phyloP scores from a whole-genome alignment of 441 rosid genomes.

The Populus tomentosa region DNA sequence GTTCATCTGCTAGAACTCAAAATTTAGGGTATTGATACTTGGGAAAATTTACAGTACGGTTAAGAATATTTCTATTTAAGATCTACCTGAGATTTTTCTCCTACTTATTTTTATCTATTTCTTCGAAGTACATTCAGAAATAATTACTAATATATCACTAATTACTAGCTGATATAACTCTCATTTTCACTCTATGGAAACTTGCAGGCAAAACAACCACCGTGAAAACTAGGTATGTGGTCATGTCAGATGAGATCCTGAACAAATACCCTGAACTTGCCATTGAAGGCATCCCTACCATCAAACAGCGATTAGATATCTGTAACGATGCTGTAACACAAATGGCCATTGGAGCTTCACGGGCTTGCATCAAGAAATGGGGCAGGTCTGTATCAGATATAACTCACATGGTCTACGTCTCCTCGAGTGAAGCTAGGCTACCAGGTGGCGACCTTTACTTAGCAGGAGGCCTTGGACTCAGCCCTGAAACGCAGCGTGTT shows the following conservation, averaged over 20 bases:
- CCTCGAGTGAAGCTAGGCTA: constrained; percentile 92
- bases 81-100: neutral
- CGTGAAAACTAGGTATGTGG: constrained; percentile 91
- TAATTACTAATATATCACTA: neutral
- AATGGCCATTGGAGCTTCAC: constrained; percentile 88
- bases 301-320: constrained; percentile 72
- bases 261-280: constrained; percentile 82
- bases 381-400: constrained; percentile 74
- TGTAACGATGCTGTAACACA: constrained; percentile 79
- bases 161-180: neutral
- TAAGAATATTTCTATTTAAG: neutral
- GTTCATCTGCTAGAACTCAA: neutral
- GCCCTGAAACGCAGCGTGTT: constrained; percentile 73
- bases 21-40: neutral
- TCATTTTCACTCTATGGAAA: constrained; percentile 4
- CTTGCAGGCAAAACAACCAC: constrained; percentile 89
- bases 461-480: constrained; percentile 74
- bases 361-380: constrained; percentile 77
- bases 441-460: constrained; percentile 91
- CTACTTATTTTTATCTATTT: neutral
- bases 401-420: constrained; percentile 40
- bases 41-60: too few species aligned
- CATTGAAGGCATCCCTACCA: constrained; percentile 73
- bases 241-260: constrained; percentile 94
- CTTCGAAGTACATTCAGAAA: neutral